Evolutionary conservation across 2,329 filamentous ascomycete species (phyloP).

Genomic region (Fonsecaea erecta): DNA sequence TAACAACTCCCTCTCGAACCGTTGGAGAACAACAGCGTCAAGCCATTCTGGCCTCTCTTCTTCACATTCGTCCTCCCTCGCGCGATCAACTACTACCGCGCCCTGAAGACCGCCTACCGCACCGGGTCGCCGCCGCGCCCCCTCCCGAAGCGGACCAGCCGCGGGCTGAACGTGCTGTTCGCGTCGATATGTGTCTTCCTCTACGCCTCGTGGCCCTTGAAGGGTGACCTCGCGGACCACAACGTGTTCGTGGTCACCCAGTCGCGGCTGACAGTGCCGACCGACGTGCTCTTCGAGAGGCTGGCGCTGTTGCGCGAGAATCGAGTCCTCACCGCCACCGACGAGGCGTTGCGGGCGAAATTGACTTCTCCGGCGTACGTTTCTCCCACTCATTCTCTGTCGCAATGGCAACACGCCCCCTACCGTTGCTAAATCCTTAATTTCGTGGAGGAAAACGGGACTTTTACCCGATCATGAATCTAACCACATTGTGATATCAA

Average conservation of each 20-base stretch:
- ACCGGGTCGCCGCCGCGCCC: slow-evolving; percentile 46
- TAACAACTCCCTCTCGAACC: not conserved
- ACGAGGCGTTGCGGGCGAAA: slow-evolving; percentile 68
- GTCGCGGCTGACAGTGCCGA: slow-evolving; percentile 83
- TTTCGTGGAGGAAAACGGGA: no score
- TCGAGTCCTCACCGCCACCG: slow-evolving; percentile 54
- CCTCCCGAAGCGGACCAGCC: slow-evolving; percentile 43
- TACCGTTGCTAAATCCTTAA: no score
- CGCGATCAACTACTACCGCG: slow-evolving; percentile 34
- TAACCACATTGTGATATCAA: not conserved
- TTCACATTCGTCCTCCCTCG: slow-evolving; percentile 38
- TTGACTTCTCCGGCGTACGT: slow-evolving; percentile 74
- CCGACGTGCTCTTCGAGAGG: slow-evolving; percentile 80
- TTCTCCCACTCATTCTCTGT: not conserved
- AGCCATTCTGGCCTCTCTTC: slow-evolving; percentile 38
- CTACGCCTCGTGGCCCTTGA: slow-evolving; percentile 57
- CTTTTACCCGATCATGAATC: not conserved
- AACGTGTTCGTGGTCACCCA: slow-evolving; percentile 80
- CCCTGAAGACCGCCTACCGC: slow-evolving; percentile 33
- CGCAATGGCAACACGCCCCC: not conserved
- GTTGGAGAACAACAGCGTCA: slow-evolving; percentile 32
- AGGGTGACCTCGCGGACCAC: slow-evolving; percentile 48
- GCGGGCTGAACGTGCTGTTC: slow-evolving; percentile 57
- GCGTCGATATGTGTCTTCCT: slow-evolving; percentile 59
- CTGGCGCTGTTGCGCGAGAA: slow-evolving; percentile 56